Conservation (phyloP, 2,329 filamentous ascomycete species). For the Verticillium zaregamsianum region DNA sequence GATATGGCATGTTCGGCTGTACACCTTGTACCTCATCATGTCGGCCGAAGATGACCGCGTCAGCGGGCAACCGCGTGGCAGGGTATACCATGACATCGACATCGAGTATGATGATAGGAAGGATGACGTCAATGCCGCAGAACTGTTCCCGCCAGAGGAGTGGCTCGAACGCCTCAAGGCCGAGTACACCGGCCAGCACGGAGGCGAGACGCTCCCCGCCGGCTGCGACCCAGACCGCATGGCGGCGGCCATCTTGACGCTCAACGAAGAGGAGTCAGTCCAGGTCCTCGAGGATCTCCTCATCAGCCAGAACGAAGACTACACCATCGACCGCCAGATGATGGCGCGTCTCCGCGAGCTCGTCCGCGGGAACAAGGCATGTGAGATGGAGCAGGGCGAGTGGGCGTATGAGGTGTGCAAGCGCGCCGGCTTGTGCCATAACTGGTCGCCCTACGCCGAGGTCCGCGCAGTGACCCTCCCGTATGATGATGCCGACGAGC, state of each 20-base stretch:
- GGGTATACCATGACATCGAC: not conserved
- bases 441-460: slow-evolving; percentile 37
- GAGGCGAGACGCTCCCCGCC: slow-evolving; percentile 20
- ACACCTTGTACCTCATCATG: not conserved
- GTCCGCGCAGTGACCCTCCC: slow-evolving; percentile 35
- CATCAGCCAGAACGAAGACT: slow-evolving; percentile 36
- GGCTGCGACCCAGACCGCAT: slow-evolving; percentile 20
- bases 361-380: slow-evolving; percentile 30
- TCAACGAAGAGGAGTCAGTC: slow-evolving; percentile 34
- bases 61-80: not conserved
- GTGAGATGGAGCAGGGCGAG: slow-evolving; percentile 34
- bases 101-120: not conserved
- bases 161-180: slow-evolving; percentile 19
- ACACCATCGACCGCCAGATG: slow-evolving; percentile 40
- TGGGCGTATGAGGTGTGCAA: slow-evolving; percentile 36
- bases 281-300: slow-evolving; percentile 32
- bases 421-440: slow-evolving; percentile 33
- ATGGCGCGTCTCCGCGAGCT: slow-evolving; percentile 34
- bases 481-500: slow-evolving; percentile 27
- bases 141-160: slow-evolving; percentile 11
- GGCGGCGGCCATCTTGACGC: slow-evolving; percentile 16
- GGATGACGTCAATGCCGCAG: not conserved
- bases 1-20: not conserved
- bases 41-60: not conserved
- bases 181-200: slow-evolving; percentile 21